Percentiles rank a stretch among this genome's conserved stretches.
These are phyloP conservation scores for Purpureocillium lavendulum DNA, from an alignment of 2,329 filamentous ascomycete genomes.

Conservation along the genomic window DNA sequence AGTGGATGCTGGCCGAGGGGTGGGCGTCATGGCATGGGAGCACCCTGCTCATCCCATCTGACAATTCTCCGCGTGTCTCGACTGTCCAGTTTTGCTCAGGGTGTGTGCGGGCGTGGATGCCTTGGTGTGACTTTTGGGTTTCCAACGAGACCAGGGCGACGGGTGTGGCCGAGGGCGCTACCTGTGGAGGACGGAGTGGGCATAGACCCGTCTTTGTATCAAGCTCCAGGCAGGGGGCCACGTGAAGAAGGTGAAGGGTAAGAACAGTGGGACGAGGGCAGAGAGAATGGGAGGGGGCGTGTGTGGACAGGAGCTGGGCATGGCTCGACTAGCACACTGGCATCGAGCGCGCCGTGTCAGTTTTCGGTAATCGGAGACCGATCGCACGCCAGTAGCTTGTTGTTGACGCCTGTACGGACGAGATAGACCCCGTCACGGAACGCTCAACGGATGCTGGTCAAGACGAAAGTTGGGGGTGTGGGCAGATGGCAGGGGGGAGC, in stretches of 20 bases:
- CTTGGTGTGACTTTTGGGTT: constrained; percentile 13
- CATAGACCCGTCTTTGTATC: no score
- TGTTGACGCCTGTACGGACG: no score
- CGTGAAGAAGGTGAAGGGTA: background rate
- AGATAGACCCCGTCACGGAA: no score
- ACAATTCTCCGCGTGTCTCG: constrained; percentile 29
- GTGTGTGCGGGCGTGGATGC: background rate
- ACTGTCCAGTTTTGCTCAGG: constrained; percentile 10
- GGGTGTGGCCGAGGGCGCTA: constrained; percentile 8
- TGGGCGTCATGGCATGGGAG: constrained; percentile 22
- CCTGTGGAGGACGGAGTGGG: no score
- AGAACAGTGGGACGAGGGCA: background rate
- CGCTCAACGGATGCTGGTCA: background rate
- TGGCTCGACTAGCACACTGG: constrained; percentile 3
- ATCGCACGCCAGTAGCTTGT: background rate
- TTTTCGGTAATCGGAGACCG: constrained; percentile 8
- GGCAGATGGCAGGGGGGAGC: constrained; percentile 2
- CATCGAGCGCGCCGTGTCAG: constrained; percentile 11
- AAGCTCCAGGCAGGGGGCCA: background rate
- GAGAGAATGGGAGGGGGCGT: constrained; percentile 6
- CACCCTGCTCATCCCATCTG: constrained; percentile 19
- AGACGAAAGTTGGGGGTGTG: background rate
- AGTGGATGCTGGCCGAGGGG: constrained; percentile 30
- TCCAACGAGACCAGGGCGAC: constrained; percentile 18
- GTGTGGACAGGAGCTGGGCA: constrained; percentile 3